Percentiles rank a stretch among this genome's conserved stretches.
These are phyloP conservation scores for Fusarium azukiicola DNA, from an alignment of 2,329 filamentous ascomycete genomes.

Conservation along the genomic window DNA sequence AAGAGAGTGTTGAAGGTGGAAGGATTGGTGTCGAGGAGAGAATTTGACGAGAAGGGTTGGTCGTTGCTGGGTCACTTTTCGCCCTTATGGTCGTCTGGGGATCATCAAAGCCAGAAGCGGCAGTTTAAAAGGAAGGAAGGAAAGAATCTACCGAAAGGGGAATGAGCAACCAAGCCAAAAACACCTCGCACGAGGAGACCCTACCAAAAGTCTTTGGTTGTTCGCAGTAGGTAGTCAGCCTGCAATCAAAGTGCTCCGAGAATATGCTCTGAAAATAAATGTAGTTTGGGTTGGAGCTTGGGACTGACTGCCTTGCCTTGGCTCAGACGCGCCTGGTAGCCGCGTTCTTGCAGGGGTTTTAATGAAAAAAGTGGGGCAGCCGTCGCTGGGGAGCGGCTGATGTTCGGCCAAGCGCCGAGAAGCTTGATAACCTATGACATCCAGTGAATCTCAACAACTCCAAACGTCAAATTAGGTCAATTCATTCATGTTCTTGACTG, in stretches of 20 bases:
- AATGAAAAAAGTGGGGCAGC: constrained; percentile 48
- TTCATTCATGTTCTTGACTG: too few species aligned
- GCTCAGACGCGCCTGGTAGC: constrained; percentile 47
- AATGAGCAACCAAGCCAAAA: background rate
- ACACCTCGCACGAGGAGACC: background rate
- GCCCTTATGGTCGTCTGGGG: constrained; percentile 31
- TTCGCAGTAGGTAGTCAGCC: constrained; percentile 39
- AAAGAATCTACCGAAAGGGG: constrained; percentile 6
- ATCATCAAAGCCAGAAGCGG: constrained; percentile 18
- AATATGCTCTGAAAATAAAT: constrained; percentile 45
- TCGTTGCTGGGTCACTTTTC: constrained; percentile 45
- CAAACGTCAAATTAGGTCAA: too few species aligned
- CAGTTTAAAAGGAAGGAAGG: background rate
- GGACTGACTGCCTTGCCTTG: constrained; percentile 21
- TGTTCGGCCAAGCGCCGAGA: constrained; percentile 13
- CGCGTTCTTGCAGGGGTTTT: constrained; percentile 54
- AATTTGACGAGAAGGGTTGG: constrained; percentile 25
- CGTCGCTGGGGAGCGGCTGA: constrained; percentile 36
- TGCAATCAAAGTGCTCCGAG: constrained; percentile 33
- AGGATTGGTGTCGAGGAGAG: constrained; percentile 24
- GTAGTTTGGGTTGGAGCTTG: constrained; percentile 32
- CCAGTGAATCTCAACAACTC: background rate
- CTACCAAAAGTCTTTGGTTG: constrained; percentile 26
- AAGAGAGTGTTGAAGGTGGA: constrained; percentile 1
- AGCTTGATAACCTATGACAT: background rate